phyloP scores from a whole-genome alignment of 345 rosid genomes.

The Citrus sp. region DNA sequence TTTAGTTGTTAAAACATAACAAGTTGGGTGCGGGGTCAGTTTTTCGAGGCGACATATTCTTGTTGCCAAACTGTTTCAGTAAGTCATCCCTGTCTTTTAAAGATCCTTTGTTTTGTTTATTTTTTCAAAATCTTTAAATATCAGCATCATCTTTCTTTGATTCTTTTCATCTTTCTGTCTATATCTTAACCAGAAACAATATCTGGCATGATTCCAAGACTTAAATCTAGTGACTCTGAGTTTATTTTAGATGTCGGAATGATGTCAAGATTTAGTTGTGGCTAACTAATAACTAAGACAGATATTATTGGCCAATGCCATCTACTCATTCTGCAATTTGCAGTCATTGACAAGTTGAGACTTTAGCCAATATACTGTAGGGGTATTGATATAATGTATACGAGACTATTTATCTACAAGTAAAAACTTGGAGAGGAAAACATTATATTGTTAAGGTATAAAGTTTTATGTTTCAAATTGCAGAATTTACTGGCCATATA shows the following conservation, averaged over 20 bases:
- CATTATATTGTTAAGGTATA: no score
- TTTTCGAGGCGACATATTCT: conserved; percentile 6
- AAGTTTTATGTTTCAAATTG: background rate
- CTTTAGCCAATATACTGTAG: background rate
- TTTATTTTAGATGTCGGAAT: conserved; percentile 12
- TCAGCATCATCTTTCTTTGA: background rate
- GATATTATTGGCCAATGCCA: background rate
- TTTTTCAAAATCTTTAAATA: background rate
- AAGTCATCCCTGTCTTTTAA: background rate
- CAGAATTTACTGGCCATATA: background rate
- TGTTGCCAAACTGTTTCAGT: background rate
- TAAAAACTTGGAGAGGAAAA: background rate
- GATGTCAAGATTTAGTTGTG: background rate
- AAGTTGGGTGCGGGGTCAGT: background rate
- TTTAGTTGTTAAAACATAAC: background rate
- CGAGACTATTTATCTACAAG: background rate
- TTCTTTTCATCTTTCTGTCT: background rate
- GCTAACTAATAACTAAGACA: background rate
- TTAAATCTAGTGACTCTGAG: conserved; percentile 14
- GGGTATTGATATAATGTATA: background rate
- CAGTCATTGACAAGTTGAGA: background rate
- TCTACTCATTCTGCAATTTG: background rate
- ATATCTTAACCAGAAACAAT: conserved; percentile 14
- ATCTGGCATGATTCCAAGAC: conserved; percentile 34
- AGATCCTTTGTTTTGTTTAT: background rate